phyloP scores from a whole-genome alignment of 73 alveolate species.

The Blepharisma stoltei region DNA sequence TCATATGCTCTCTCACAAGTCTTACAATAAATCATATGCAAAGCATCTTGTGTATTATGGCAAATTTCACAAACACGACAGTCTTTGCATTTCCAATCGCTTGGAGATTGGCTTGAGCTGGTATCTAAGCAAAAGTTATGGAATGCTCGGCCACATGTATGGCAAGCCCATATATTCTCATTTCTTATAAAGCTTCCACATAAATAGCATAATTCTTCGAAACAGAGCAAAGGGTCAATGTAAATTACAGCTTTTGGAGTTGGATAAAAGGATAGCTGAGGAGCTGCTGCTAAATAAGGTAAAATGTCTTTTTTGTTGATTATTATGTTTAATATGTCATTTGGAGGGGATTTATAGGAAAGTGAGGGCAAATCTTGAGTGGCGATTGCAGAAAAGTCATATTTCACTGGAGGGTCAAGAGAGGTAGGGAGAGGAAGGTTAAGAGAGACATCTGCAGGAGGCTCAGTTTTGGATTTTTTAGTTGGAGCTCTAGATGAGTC shows the following conservation, averaged over 20 bases:
- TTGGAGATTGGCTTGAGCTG: not conserved
- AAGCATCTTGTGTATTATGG: not conserved
- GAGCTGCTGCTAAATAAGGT: not conserved
- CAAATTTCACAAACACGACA: slow-evolving; percentile 25
- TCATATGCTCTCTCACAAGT: slow-evolving; percentile 11
- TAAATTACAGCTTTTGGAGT: not conserved
- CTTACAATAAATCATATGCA: slow-evolving; percentile 10
- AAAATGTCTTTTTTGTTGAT: not conserved
- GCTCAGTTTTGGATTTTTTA: not conserved
- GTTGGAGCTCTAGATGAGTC: not conserved
- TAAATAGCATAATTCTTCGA: slow-evolving; percentile 17
- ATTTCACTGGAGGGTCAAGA: not conserved
- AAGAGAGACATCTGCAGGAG: not conserved
- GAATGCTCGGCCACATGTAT: slow-evolving; percentile 4
- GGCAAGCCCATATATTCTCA: not conserved
- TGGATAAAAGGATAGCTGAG: slow-evolving; percentile 14
- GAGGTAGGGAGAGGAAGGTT: slow-evolving; percentile 6
- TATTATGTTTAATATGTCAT: not conserved
- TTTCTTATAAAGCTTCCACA: slow-evolving; percentile 21
- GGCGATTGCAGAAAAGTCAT: not conserved
- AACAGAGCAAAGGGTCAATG: not conserved
- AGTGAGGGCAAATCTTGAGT: not conserved
- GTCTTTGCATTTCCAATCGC: slow-evolving; percentile 7
- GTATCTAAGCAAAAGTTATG: slow-evolving; percentile 17
- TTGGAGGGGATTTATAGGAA: not conserved